A percentile compares a stretch with the other conserved stretches of the same genome.
Evolutionary conservation across 768 basidiomycete genomes (phyloP).

Genomic region (Macrocybe gigantea): DNA sequence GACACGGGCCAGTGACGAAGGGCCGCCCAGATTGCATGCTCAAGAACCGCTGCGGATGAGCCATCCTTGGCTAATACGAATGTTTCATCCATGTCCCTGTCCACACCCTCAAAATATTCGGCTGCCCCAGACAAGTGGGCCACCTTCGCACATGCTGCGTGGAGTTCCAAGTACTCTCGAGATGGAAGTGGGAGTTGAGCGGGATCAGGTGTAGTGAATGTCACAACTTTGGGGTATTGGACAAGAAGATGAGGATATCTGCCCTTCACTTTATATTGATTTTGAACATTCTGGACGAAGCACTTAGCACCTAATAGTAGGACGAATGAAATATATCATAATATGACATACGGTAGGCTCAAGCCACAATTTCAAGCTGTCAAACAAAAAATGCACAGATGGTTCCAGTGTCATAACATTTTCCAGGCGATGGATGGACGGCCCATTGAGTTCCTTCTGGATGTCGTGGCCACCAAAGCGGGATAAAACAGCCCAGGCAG

Average conservation of each 20-base stretch:
- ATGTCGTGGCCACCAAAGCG: conserved; percentile 18
- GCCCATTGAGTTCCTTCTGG: conserved; percentile 20
- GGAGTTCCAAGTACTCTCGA: conserved; percentile 24
- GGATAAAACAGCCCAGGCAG: conserved; percentile 18
- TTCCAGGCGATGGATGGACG: conserved; percentile 20
- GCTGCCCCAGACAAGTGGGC: conserved; percentile 33
- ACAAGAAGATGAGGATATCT: conserved; percentile 1
- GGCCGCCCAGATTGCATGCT: no score
- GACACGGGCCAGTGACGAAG: no score
- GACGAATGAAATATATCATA: neutral
- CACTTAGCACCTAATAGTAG: neutral
- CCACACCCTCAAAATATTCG: conserved; percentile 24
- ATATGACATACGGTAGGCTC: conserved; percentile 19
- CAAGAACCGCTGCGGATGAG: no score
- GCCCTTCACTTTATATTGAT: conserved; percentile 15
- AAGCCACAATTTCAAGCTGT: conserved; percentile 22
- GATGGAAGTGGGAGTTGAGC: conserved; percentile 22
- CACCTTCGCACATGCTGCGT: conserved; percentile 33
- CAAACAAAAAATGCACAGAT: conserved; percentile 17
- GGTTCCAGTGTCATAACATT: conserved; percentile 24
- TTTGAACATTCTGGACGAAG: conserved; percentile 7
- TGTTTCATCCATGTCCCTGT: conserved; percentile 18
- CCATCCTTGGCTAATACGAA: no score
- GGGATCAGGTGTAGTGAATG: conserved; percentile 22
- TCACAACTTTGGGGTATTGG: conserved; percentile 15